Evolutionary conservation across 192 early-diverging fungal genomes (phyloP), one percentile per base, ranked within the genome.

Genomic region (Lobulomyces angularis): DNA sequence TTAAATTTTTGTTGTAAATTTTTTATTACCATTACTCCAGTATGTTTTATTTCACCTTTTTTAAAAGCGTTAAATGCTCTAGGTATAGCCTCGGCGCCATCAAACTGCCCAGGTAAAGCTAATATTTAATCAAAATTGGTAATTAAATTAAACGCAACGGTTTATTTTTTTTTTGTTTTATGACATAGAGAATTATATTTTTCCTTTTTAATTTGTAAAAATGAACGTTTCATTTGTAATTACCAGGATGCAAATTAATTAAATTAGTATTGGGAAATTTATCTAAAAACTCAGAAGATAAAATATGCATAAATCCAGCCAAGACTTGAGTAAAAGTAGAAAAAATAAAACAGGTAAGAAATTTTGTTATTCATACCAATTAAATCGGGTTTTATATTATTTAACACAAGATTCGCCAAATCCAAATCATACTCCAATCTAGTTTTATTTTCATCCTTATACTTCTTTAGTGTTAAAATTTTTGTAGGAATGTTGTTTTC

Each of bases 271-370:
- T 48, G 12, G 71, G 62, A 52, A 96, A 90, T 44, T 56, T 34
- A 24, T 74, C 58, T 35, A 98, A 52, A 48, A 96, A 98, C 19
- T 71, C 65, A 3, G 86, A 65, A 8, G 85, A 86, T 24, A 98
- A 70, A 46, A 98, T 98, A 57, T 93, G 95, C 95, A 98, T 98
- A 71, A 79, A 98, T 26, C 95, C 95, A 5, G 92, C 95, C 20
- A 98, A 71, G 9, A 98, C 82, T n/a, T n/a, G n/a, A n/a, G n/a
- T n/a, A n/a, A n/a, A n/a, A n/a, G n/a, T n/a, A n/a, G n/a, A n/a
- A n/a, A n/a, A n/a, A n/a, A n/a, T n/a, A n/a, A n/a, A n/a, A n/a
- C n/a, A n/a, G n/a, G n/a, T n/a, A n/a, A n/a, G n/a, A n/a, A n/a
- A n/a, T n/a, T n/a, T n/a, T n/a, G n/a, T n/a, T n/a, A n/a, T n/a